Conservation (phyloP, 1,284 basidiomycete species). For the Ceratobasidium sp. region DNA sequence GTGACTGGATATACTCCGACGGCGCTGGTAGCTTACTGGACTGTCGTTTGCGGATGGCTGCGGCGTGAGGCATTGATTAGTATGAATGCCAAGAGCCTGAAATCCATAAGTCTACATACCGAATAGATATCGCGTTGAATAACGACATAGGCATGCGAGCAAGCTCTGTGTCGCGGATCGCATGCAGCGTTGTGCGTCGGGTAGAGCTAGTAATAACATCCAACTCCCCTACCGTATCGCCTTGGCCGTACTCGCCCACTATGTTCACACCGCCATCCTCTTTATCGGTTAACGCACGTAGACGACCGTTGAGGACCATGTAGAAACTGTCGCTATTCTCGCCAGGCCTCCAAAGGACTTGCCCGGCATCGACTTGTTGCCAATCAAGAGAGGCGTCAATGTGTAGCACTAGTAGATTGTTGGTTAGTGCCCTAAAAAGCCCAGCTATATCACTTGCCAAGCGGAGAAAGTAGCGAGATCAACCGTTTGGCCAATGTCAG, state of each 20-base stretch:
- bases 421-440: background rate
- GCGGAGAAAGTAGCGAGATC: slow-evolving; percentile 91
- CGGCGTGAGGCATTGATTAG: slow-evolving; percentile 22
- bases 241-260: slow-evolving; percentile 94
- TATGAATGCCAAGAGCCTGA: slow-evolving; percentile 19
- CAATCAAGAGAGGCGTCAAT: slow-evolving; percentile 98
- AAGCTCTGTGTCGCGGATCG: slow-evolving; percentile 98
- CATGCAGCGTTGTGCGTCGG: slow-evolving; percentile 91
- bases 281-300: slow-evolving; percentile 78
- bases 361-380: slow-evolving; percentile 96
- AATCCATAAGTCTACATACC: slow-evolving; percentile 59
- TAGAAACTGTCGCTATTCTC: slow-evolving; percentile 95
- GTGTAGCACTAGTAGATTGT: slow-evolving; percentile 77
- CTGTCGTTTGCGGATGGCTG: slow-evolving; percentile 94
- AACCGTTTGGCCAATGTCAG: slow-evolving; percentile 96
- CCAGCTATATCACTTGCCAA: slow-evolving; percentile 64
- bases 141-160: slow-evolving; percentile 97
- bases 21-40: slow-evolving; percentile 70
- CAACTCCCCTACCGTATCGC: slow-evolving; percentile 87
- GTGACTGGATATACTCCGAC: background rate
- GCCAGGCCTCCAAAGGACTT: slow-evolving; percentile 90
- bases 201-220: slow-evolving; percentile 96
- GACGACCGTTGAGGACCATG: slow-evolving; percentile 96
- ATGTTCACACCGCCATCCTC: slow-evolving; percentile 79
- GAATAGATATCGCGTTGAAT: slow-evolving; percentile 94